Percentiles rank a stretch among this genome's conserved stretches.
Conservation (phyloP, 1,284 basidiomycete species). For the Exobasidium cylindrosporum region DNA sequence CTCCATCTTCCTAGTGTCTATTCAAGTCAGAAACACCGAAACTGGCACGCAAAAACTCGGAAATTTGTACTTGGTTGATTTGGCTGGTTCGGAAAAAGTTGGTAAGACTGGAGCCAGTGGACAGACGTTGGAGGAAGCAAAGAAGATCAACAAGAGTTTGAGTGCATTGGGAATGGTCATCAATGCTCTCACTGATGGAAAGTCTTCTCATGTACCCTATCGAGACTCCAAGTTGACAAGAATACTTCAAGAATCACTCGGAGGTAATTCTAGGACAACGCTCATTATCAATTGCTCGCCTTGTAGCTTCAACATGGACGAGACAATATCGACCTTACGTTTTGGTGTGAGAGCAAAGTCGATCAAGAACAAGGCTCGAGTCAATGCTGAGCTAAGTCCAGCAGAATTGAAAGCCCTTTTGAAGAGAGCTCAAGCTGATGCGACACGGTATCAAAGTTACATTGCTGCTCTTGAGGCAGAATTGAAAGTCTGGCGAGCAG, state of each 20-base stretch:
- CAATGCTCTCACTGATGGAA: constrained; percentile 89
- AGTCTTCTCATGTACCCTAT: constrained; percentile 94
- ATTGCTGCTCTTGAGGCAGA: constrained; percentile 88
- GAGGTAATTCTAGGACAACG: constrained; percentile 97
- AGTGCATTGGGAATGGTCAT: constrained; percentile 99
- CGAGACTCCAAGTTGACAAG: constrained; percentile 99
- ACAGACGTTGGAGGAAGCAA: constrained; percentile 97
- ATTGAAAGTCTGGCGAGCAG: constrained; percentile 82
- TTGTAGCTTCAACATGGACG: constrained; percentile 90
- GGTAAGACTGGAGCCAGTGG: constrained; percentile 99
- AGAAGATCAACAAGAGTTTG: constrained; percentile 99
- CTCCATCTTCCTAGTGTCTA: constrained; percentile 97
- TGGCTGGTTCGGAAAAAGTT: constrained; percentile 98
- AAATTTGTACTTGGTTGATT: constrained; percentile 94
- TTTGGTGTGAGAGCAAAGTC: constrained; percentile 94
- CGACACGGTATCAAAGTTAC: constrained; percentile 78
- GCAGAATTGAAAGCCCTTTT: constrained; percentile 89
- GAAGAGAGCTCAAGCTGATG: constrained; percentile 83
- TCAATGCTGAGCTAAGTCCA: constrained; percentile 96
- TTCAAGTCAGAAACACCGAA: constrained; percentile 93
- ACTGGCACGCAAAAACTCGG: constrained; percentile 93
- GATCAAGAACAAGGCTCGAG: constrained; percentile 98
- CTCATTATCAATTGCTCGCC: constrained; percentile 99
- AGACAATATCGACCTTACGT: constrained; percentile 93
- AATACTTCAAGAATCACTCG: constrained; percentile 98